A percentile compares a stretch with the other conserved stretches of the same genome.
Evolutionary conservation across 2,329 filamentous ascomycete genomes (phyloP).

Genomic region (Botryotinia globosa): DNA sequence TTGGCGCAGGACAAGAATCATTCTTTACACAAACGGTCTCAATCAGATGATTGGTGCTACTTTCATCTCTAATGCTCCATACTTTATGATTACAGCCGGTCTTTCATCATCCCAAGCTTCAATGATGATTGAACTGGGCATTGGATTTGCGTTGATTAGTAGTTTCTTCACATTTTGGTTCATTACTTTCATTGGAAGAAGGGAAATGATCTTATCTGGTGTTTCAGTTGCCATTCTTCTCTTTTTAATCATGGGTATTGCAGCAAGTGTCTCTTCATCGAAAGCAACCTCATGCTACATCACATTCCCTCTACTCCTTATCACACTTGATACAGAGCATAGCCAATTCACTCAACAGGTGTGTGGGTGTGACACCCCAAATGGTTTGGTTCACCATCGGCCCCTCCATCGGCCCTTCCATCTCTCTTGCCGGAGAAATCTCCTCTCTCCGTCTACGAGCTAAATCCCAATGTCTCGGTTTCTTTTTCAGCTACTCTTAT

Average conservation of each 20-base stretch:
- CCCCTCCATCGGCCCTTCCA: background rate
- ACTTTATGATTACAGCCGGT: constrained; percentile 7
- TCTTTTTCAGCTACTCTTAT: background rate
- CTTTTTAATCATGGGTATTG: background rate
- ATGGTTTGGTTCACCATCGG: constrained; percentile 6
- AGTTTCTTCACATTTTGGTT: constrained; percentile 13
- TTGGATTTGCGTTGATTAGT: constrained; percentile 9
- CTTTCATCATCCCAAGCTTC: background rate
- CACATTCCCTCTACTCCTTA: background rate
- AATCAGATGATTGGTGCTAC: constrained; percentile 16
- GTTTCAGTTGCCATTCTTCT: background rate
- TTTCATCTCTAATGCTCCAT: constrained; percentile 9
- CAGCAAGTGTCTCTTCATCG: background rate
- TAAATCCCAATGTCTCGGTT: background rate
- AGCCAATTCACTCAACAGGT: background rate
- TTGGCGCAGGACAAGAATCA: constrained; percentile 12
- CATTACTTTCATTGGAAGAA: constrained; percentile 8
- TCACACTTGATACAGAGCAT: background rate
- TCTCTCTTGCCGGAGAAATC: constrained; percentile 6
- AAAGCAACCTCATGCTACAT: background rate
- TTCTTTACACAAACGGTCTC: constrained; percentile 7
- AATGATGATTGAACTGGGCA: constrained; percentile 12
- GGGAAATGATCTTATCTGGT: constrained; percentile 6
- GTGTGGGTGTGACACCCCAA: constrained; percentile 6
- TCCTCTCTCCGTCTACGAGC: constrained; percentile 2